Evolutionary conservation across 441 rosid species (phyloP).

Genomic region (Adansonia madagascariensis): DNA sequence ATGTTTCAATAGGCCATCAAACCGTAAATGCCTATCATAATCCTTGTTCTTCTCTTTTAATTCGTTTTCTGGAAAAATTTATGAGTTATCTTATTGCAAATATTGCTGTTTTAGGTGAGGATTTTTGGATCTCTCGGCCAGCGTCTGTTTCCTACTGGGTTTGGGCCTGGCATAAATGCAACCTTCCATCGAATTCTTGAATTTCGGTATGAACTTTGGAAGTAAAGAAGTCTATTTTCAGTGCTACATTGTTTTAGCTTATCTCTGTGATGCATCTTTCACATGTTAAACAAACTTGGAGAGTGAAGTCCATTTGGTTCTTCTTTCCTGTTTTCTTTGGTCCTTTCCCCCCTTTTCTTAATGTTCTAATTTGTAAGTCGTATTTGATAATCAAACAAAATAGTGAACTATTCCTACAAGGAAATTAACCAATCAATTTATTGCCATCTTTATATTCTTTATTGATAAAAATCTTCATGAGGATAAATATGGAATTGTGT

Average conservation of each 20-base stretch:
- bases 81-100: slow-evolving; percentile 27
- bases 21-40: slow-evolving; percentile 48
- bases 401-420: neutral
- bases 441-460: neutral
- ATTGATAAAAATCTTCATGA: neutral
- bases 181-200: slow-evolving; percentile 74
- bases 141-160: slow-evolving; percentile 64
- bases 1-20: slow-evolving; percentile 56
- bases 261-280: slow-evolving; percentile 10
- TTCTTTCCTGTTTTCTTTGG: neutral
- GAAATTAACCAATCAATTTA: neutral
- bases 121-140: slow-evolving; percentile 60
- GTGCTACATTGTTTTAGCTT: neutral
- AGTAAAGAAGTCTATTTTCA: slow-evolving; percentile 11
- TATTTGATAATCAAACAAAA: neutral
- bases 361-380: neutral
- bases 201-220: slow-evolving; percentile 48
- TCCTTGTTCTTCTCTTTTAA: slow-evolving; percentile 3
- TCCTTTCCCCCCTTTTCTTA: neutral
- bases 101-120: slow-evolving; percentile 54
- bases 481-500: neutral
- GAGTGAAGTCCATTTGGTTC: slow-evolving; percentile 6
- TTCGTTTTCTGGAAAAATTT: slow-evolving; percentile 23
- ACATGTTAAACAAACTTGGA: neutral
- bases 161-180: slow-evolving; percentile 74